Conservation (phyloP, 495 filamentous ascomycete species). For the Penicillium riverlandense region DNA sequence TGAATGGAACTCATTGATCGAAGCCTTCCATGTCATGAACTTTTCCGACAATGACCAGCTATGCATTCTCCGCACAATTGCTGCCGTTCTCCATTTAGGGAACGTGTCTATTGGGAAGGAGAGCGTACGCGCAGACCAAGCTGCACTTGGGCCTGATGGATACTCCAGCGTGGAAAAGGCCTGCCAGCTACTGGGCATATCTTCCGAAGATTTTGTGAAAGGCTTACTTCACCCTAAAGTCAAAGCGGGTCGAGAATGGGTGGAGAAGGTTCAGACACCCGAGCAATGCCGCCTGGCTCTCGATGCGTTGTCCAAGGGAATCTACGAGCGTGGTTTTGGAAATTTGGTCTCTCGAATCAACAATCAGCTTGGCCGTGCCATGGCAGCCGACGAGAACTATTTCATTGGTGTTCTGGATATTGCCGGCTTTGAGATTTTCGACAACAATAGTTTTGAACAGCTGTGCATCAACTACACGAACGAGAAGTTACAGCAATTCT, state of each 20-base stretch:
- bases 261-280: conserved; percentile 93
- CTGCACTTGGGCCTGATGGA: conserved; percentile 66
- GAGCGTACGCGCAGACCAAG: conserved; percentile 85
- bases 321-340: conserved; percentile 94
- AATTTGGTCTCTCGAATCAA: conserved; percentile 91
- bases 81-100: conserved; percentile 87
- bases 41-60: conserved; percentile 82
- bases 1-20: conserved; percentile 84
- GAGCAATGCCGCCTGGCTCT: conserved; percentile 89
- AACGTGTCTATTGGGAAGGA: conserved; percentile 87
- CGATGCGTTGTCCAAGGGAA: conserved; percentile 91
- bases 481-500: conserved; percentile 98
- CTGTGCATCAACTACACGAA: conserved; percentile 99
- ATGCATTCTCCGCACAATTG: conserved; percentile 78
- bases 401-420: conserved; percentile 99
- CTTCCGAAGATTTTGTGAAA: conserved; percentile 74
- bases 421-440: conserved; percentile 98
- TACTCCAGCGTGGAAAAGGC: conserved; percentile 65
- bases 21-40: conserved; percentile 92
- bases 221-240: conserved; percentile 87
- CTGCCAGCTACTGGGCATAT: conserved; percentile 79
- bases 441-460: conserved; percentile 97
- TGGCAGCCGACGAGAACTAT: conserved; percentile 75
- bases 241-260: conserved; percentile 94
- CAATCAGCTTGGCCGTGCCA: conserved; percentile 72